Conservation (phyloP, 768 basidiomycete genomes). For the Lyophyllum atratum region DNA sequence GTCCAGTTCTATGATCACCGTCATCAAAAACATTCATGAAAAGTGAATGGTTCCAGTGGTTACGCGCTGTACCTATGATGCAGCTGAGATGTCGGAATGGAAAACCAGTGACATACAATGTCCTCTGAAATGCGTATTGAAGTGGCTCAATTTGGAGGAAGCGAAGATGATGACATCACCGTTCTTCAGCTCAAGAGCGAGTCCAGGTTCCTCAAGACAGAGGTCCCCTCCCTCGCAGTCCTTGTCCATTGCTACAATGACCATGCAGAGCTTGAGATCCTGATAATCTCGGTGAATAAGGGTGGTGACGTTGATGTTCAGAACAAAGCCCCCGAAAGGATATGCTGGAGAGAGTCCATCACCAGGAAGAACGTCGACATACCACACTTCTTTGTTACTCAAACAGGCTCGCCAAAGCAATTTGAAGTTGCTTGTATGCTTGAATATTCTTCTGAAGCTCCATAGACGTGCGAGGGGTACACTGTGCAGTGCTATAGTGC, state of each 20-base stretch:
- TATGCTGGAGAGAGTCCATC: slow-evolving; percentile 13
- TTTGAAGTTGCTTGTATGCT: too few species aligned
- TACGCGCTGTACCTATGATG: slow-evolving; percentile 1
- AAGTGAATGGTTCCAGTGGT: background rate
- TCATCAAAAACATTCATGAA: too few species aligned
- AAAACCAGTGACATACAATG: slow-evolving; percentile 20
- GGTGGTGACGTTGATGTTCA: slow-evolving; percentile 24
- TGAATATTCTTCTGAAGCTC: too few species aligned
- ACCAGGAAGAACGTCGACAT: slow-evolving; percentile 17
- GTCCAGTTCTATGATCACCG: too few species aligned
- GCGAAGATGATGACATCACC: slow-evolving; percentile 26
- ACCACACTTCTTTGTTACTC: too few species aligned
- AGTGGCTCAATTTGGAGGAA: slow-evolving; percentile 22
- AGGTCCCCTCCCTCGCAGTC: slow-evolving; percentile 26
- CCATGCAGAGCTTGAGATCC: slow-evolving; percentile 24
- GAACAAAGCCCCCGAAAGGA: slow-evolving; percentile 23
- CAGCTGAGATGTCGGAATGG: slow-evolving; percentile 11
- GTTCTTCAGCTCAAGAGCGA: slow-evolving; percentile 17
- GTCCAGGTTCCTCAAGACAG: slow-evolving; percentile 21
- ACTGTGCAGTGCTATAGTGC: background rate
- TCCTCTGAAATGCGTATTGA: slow-evolving; percentile 24
- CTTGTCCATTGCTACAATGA: slow-evolving; percentile 18
- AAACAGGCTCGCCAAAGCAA: too few species aligned
- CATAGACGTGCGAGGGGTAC: background rate
- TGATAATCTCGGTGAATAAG: slow-evolving; percentile 19